Evolutionary conservation across 2,329 filamentous ascomycete genomes (phyloP).

Genomic region (Sphaceloma murrayae): DNA sequence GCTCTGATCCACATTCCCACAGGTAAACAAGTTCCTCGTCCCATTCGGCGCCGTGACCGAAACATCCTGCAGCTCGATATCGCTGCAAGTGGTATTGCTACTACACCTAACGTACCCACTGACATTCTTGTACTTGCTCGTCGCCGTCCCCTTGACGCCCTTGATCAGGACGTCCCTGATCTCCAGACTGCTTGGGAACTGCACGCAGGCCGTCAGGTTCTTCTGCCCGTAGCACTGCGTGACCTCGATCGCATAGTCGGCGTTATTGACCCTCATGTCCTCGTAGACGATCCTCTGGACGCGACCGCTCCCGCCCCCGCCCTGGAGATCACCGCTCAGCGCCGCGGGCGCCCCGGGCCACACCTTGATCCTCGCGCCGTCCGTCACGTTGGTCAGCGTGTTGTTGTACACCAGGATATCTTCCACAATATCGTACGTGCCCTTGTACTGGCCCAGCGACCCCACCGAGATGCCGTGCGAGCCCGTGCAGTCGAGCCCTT

Average conservation of each 20-base stretch:
- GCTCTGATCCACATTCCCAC: slow-evolving; percentile 26
- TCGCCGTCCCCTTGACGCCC: slow-evolving; percentile 48
- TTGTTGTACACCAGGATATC: slow-evolving; percentile 46
- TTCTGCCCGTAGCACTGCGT: slow-evolving; percentile 58
- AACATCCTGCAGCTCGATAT: slow-evolving; percentile 37
- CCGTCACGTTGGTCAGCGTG: slow-evolving; percentile 36
- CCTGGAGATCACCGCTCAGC: slow-evolving; percentile 52
- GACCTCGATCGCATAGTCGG: slow-evolving; percentile 56
- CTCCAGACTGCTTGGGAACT: slow-evolving; percentile 47
- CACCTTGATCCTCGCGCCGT: slow-evolving; percentile 64
- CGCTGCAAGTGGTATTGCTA: slow-evolving; percentile 37
- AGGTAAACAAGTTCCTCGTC: slow-evolving; percentile 24
- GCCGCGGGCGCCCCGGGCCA: slow-evolving; percentile 53
- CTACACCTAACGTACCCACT: slow-evolving; percentile 39
- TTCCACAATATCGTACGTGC: slow-evolving; percentile 56
- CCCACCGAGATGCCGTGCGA: slow-evolving; percentile 67
- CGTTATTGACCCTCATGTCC: slow-evolving; percentile 49
- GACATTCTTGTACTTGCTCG: slow-evolving; percentile 34
- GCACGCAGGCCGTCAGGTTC: slow-evolving; percentile 52
- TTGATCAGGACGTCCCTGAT: slow-evolving; percentile 48
- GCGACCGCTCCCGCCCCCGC: slow-evolving; percentile 53
- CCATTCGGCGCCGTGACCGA: slow-evolving; percentile 24
- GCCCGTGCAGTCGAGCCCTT: slow-evolving; percentile 58
- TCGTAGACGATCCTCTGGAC: slow-evolving; percentile 61
- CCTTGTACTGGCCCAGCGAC: slow-evolving; percentile 57